phyloP scores from a whole-genome alignment of 2,329 filamentous ascomycete genomes.

The Fusarium burgessii region DNA sequence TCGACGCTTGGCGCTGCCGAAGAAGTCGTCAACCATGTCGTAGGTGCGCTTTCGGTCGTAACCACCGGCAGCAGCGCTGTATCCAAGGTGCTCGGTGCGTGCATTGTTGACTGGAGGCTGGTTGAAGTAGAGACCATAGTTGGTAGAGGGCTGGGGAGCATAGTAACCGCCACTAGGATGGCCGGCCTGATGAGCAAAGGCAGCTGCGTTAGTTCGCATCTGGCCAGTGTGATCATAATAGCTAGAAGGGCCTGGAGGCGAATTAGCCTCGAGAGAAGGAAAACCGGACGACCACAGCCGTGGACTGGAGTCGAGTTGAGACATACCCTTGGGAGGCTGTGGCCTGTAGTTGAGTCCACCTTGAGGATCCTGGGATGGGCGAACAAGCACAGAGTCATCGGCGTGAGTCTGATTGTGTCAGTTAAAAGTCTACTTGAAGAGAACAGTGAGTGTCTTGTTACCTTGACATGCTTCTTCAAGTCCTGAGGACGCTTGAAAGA shows the following conservation, averaged over 20 bases:
- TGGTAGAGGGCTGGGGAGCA: conserved; percentile 64
- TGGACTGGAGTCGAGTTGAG: conserved; percentile 32
- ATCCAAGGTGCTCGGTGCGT: conserved; percentile 73
- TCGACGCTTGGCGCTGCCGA: conserved; percentile 90
- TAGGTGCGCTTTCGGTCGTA: conserved; percentile 86
- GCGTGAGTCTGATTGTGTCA: conserved; percentile 77
- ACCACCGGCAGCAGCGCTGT: conserved; percentile 64
- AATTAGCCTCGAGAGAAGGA: conserved; percentile 57
- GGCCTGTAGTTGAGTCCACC: conserved; percentile 67
- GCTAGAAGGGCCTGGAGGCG: conserved; percentile 62
- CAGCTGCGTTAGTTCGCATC: conserved; percentile 67
- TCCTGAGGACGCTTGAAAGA: conserved; percentile 99
- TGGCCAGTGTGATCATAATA: conserved; percentile 76
- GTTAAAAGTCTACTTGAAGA: conserved; percentile 2
- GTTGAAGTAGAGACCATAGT: conserved; percentile 84
- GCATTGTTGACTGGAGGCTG: conserved; percentile 66
- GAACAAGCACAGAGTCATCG: conserved; percentile 84
- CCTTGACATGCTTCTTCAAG: conserved; percentile 98
- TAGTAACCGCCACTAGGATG: conserved; percentile 68
- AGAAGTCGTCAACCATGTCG: conserved; percentile 93
- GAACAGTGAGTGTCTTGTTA: conserved; percentile 47
- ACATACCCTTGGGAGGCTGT: conserved; percentile 66
- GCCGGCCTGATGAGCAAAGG: conserved; percentile 68
- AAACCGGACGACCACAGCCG: conserved; percentile 34
- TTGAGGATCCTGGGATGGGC: conserved; percentile 64